Evolutionary conservation across 306 rosid genomes (phyloP), one percentile per base, ranked within the genome.

Genomic region (Mucuna pruriens): DNA sequence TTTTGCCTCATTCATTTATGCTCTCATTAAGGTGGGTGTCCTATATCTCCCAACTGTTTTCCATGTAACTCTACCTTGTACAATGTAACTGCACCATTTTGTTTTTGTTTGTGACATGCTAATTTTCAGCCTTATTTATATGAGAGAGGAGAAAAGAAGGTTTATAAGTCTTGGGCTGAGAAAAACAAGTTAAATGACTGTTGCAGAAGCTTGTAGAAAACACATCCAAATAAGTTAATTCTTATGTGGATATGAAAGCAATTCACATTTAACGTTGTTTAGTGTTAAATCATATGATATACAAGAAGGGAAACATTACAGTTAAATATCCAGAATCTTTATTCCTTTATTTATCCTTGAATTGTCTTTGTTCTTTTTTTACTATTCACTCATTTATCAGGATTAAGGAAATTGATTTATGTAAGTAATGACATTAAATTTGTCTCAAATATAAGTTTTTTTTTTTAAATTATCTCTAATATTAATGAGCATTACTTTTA

Each of bases 51-150:
- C 23, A 25, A 57, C 74, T 68, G 71, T 12, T 77, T 86, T 36
- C 62, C 74, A 42, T 66, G 85, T 84, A 58, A 76, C 76, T 79
- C 44, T 69, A 49, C 36, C 88, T 20, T 81, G 84, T 84, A 51
- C 55, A 77, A 63, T 74, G 31, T 62, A 65, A 67, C 61, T 25
- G 20, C 15, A 71, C 48, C 75, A 67, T 73, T 77, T 74, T 80
- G 54, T 17, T 5, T 9, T 19, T 73, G 46, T 76, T 31, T 20
- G 42, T 77, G 72, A 26, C 61, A 65, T 73, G 52, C 9, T 61
- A 29, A 68, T 33, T 76, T 55, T 33, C 46, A 38, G 71, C 49
- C 9, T 33, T 23, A 46, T 57, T 33, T 58, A 26, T 26, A 22
- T 75, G 10, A 11, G 44, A n/a, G 44, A n/a, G 13, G 38, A 57